Evolutionary conservation across 2,329 filamentous ascomycete genomes (phyloP).

Genomic region (Fusarium lateritium): DNA sequence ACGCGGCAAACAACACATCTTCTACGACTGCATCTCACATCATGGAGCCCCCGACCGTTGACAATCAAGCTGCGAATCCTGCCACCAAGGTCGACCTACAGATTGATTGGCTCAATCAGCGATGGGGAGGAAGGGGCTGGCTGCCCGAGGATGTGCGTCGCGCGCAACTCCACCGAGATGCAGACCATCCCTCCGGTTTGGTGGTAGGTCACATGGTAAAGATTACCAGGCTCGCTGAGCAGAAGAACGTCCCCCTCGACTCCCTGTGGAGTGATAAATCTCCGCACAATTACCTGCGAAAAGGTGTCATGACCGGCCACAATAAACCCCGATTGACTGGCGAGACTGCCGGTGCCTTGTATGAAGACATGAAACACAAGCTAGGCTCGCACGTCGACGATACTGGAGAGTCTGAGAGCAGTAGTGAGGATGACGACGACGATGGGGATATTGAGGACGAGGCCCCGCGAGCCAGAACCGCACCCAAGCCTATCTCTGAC

Average conservation of each 20-base stretch:
- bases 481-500: not conserved
- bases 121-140: slow-evolving; percentile 10
- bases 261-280: not conserved
- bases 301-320: not conserved
- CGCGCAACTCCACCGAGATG: not conserved
- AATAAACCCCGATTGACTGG: not conserved
- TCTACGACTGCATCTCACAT: not conserved
- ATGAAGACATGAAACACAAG: not conserved
- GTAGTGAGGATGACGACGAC: not conserved
- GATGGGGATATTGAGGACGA: not conserved
- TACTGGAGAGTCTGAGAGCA: not conserved
- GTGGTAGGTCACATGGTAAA: not conserved
- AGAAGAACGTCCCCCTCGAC: not conserved
- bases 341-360: accelerated
- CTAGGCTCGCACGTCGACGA: not conserved
- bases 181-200: not conserved
- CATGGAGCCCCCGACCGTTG: not conserved
- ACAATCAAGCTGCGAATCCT: no score
- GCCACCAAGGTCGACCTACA: not conserved
- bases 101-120: not conserved
- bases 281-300: not conserved
- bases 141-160: not conserved
- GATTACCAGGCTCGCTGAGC: not conserved
- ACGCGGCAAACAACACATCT: not conserved
- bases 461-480: not conserved